Conservation (phyloP, 306 rosid genomes). For the Prinsepia uniflora region DNA sequence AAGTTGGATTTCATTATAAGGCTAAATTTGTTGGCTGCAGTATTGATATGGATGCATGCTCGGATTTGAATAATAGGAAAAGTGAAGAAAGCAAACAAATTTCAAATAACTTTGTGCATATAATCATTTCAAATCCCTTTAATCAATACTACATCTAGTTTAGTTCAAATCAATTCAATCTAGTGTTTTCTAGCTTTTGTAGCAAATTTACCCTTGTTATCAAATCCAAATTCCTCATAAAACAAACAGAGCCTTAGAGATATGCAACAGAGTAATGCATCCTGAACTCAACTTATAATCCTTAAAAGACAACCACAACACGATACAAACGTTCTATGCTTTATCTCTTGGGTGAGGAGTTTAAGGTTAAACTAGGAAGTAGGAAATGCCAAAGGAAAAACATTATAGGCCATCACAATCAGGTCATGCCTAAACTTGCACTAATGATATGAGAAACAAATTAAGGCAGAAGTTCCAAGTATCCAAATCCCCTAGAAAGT, state of each 20-base stretch:
- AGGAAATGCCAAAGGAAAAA: background rate
- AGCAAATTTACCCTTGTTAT: too few relatives aligned
- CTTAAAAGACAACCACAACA: background rate
- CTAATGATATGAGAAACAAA: background rate
- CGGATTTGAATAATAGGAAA: too few relatives aligned
- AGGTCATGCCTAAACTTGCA: background rate
- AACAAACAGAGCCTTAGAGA: background rate
- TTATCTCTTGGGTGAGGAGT: background rate
- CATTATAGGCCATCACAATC: background rate
- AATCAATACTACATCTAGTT: too few relatives aligned
- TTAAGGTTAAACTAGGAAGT: background rate
- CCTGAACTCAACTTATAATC: background rate
- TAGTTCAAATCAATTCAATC: too few relatives aligned
- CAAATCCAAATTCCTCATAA: too few relatives aligned
- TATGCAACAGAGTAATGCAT: background rate
- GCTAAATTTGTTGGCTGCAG: too few relatives aligned
- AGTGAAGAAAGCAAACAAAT: too few relatives aligned
- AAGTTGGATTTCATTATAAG: too few relatives aligned
- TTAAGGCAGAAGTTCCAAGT: background rate
- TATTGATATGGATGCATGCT: too few relatives aligned
- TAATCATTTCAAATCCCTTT: too few relatives aligned
- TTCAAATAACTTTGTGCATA: too few relatives aligned
- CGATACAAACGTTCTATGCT: background rate
- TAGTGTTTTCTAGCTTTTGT: too few relatives aligned
- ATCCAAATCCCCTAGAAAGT: background rate